Conservation (phyloP, 768 basidiomycete genomes). For the Agaricus subrufescens region DNA sequence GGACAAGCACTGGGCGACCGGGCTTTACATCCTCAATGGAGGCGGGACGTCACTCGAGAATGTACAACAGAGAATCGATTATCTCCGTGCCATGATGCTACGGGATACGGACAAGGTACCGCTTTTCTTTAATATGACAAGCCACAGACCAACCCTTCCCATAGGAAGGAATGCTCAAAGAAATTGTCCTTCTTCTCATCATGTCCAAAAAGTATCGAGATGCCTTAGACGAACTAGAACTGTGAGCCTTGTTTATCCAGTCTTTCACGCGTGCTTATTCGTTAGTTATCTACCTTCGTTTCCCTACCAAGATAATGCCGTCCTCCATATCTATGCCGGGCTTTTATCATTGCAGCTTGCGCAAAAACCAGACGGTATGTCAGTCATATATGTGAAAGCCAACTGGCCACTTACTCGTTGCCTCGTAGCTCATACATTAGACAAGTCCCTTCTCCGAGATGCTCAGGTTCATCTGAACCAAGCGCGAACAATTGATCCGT, state of each 20-base stretch:
- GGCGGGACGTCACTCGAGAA: constrained; percentile 23
- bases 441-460: constrained; percentile 38
- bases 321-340: constrained; percentile 81
- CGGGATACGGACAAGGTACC: constrained; percentile 63
- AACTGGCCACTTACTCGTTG: background rate
- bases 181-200: constrained; percentile 68
- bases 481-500: constrained; percentile 53
- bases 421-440: constrained; percentile 14
- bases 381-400: constrained; percentile 6
- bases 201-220: constrained; percentile 50
- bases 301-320: constrained; percentile 79
- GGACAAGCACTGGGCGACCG: constrained; percentile 66
- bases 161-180: constrained; percentile 62
- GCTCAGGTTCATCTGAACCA: constrained; percentile 66
- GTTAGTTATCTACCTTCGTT: constrained; percentile 79
- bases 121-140: background rate
- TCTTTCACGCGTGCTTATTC: constrained; percentile 5
- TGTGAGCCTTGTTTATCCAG: constrained; percentile 45
- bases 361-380: constrained; percentile 25
- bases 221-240: constrained; percentile 81
- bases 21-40: constrained; percentile 48
- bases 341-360: constrained; percentile 64
- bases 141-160: constrained; percentile 2
- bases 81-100: constrained; percentile 67
- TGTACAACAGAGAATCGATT: constrained; percentile 40